phyloP scores from a whole-genome alignment of 768 basidiomycete genomes.

The Tricholoma terreum region DNA sequence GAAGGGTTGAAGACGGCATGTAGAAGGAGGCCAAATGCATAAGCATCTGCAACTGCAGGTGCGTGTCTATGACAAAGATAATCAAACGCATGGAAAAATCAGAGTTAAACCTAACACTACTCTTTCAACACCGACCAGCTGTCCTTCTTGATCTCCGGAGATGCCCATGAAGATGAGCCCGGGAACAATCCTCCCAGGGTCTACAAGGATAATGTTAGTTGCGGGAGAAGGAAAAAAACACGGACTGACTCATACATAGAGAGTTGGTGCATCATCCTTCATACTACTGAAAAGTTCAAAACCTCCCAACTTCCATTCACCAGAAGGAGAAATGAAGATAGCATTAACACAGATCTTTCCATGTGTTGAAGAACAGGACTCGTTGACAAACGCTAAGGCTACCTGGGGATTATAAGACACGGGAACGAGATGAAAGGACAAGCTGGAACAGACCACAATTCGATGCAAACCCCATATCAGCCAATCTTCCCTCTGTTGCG shows the following conservation, averaged over 20 bases:
- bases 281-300: conserved; percentile 87
- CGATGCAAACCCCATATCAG: conserved; percentile 91
- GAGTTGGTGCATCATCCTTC: conserved; percentile 71
- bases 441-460: conserved; percentile 63
- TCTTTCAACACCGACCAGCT: conserved; percentile 86
- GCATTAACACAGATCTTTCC: conserved; percentile 73
- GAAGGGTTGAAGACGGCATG: conserved; percentile 86
- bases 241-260: conserved; percentile 62
- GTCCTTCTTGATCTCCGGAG: conserved; percentile 85
- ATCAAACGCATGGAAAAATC: background rate
- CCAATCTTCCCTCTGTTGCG: conserved; percentile 81
- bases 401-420: conserved; percentile 46
- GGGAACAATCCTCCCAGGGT: conserved; percentile 64
- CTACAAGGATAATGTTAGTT: conserved; percentile 37
- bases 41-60: conserved; percentile 75
- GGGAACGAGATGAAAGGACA: conserved; percentile 1
- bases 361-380: conserved; percentile 77
- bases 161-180: conserved; percentile 56
- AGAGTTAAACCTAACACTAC: conserved; percentile 38
- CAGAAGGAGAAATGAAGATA: conserved; percentile 87
- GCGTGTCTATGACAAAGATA: conserved; percentile 32
- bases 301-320: conserved; percentile 96
- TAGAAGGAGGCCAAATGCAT: conserved; percentile 83
- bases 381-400: conserved; percentile 88
- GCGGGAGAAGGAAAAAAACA: conserved; percentile 6